Evolutionary conservation across 768 basidiomycete species (phyloP).

Genomic region (Boletus rubroflammeus): DNA sequence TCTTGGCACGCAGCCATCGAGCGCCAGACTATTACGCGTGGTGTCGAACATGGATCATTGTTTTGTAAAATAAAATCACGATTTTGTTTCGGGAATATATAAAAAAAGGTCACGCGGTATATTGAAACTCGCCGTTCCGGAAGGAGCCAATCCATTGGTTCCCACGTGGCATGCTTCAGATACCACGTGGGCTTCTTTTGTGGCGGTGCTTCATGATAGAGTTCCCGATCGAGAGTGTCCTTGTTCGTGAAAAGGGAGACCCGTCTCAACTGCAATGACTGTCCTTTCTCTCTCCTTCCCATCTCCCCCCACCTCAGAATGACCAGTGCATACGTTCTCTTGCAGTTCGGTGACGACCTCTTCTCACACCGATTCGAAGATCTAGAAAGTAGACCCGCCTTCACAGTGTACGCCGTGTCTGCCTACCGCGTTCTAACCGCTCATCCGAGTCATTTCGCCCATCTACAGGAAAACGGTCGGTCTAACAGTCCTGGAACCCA

Average conservation of each 20-base stretch:
- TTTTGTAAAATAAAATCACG: background rate
- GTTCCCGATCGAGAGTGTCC: conserved; percentile 40
- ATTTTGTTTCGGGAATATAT: background rate
- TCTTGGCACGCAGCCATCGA: background rate
- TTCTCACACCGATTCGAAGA: conserved; percentile 62
- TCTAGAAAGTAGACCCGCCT: conserved; percentile 58
- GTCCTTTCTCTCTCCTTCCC: conserved; percentile 13
- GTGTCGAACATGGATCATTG: background rate
- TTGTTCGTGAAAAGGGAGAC: conserved; percentile 37
- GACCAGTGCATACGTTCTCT: conserved; percentile 45
- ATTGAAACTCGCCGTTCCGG: conserved; percentile 18
- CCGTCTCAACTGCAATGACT: background rate
- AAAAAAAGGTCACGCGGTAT: background rate
- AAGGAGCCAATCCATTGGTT: conserved; percentile 13
- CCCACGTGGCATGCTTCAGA: conserved; percentile 35
- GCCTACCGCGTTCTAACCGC: background rate
- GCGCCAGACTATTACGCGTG: background rate
- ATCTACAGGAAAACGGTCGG: conserved; percentile 22
- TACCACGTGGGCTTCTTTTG: conserved; percentile 31
- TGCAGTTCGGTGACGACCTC: conserved; percentile 64
- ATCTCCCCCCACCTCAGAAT: conserved; percentile 27
- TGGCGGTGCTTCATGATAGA: conserved; percentile 31
- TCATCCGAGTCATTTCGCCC: background rate
- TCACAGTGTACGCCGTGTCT: conserved; percentile 58
- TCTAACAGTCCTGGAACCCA: background rate